phyloP scores from a whole-genome alignment of 1,284 basidiomycete genomes.

The Rhizopogon parksii region DNA sequence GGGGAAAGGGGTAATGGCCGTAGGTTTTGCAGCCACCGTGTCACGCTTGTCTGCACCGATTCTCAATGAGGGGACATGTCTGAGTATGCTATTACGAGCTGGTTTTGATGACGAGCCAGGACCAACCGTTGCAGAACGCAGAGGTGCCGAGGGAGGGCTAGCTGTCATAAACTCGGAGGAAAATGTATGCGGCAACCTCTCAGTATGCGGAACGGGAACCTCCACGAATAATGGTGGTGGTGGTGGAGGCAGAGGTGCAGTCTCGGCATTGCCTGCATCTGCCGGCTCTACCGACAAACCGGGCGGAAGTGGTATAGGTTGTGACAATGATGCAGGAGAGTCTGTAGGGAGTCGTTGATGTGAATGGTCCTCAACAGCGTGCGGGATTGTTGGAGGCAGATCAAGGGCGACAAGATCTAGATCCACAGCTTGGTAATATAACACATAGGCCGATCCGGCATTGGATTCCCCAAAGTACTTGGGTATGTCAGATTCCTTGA shows the following conservation, averaged over 20 bases:
- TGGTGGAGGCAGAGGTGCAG: conserved; percentile 17
- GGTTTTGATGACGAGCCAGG: conserved; percentile 4
- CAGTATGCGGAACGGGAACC: conserved; percentile 10
- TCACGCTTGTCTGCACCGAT: conserved; percentile 11
- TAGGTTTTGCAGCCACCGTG: conserved; percentile 2
- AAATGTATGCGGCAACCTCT: conserved; percentile 24
- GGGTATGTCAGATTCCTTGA: conserved; percentile 85
- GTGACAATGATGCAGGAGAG: conserved; percentile 24
- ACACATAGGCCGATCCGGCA: conserved; percentile 89
- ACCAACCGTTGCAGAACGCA: conserved; percentile 6
- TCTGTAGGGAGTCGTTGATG: conserved; percentile 14
- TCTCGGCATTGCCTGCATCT: conserved; percentile 31
- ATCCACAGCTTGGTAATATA: conserved; percentile 95
- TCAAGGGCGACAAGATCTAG: conserved; percentile 70
- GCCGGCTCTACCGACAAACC: conserved; percentile 37
- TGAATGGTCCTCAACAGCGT: conserved; percentile 15
- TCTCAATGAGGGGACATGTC: conserved; percentile 6
- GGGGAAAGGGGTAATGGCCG: conserved; percentile 14
- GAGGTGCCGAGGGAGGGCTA: conserved; percentile 7
- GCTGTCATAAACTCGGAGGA: conserved; percentile 16
- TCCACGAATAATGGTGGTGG: conserved; percentile 13
- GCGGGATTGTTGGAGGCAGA: conserved; percentile 33
- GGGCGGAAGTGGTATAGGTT: conserved; percentile 39
- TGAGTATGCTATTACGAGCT: conserved; percentile 11
- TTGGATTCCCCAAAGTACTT: conserved; percentile 92